Base-by-base conservation (phyloP, 306 rosid species). In the Inga laurina region DNA sequence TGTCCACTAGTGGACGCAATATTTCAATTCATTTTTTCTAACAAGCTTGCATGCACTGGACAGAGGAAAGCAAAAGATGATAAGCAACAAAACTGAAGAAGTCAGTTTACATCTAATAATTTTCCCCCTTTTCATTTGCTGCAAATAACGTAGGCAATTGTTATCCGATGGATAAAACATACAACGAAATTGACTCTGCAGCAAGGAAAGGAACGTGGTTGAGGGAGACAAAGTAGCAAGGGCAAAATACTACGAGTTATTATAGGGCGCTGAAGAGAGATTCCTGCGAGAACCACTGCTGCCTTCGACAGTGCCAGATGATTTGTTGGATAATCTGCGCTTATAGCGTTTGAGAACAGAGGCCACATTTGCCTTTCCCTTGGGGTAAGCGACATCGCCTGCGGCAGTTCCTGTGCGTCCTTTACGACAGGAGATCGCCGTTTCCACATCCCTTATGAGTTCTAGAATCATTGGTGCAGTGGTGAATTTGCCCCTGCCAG, bases 341-440 rank as follows among this genome's bases (percentile, higher is more conserved):
- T 89, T 94, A 87, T 94, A 97, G 49, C 99, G 94, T 87, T 97
- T 97, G 81, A 97, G 97, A 75, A 97, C 99, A 27, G 99, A 92
- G 0, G 95, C 92, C 81, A 97, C 82, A 84, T 94, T 97, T 74
- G 91, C 94, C 84, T 92, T 97, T 66, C 98, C 99, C 87, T n/a
- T 90, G 0, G 99, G 99, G 87, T 94, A 94, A 54, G 99, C 99
- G 48, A 96, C 98, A 21, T 94, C 98, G 14, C 99, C 99, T 0
- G 98, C 99, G 22, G 94, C 97, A 21, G 99, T 97, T 64, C 99
- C 98, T 0, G 92, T 88, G n/a, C 97, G 93, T 61, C 99, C 99
- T 89, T 88, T 94, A 39, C 99, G 75, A 86, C 81, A 84, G 65
- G 95, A 90, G 77, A 97, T 90, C 1, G 98, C 95, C 7, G 69